phyloP scores from a whole-genome alignment of 495 filamentous ascomycete genomes.

The Podospora comata region DNA sequence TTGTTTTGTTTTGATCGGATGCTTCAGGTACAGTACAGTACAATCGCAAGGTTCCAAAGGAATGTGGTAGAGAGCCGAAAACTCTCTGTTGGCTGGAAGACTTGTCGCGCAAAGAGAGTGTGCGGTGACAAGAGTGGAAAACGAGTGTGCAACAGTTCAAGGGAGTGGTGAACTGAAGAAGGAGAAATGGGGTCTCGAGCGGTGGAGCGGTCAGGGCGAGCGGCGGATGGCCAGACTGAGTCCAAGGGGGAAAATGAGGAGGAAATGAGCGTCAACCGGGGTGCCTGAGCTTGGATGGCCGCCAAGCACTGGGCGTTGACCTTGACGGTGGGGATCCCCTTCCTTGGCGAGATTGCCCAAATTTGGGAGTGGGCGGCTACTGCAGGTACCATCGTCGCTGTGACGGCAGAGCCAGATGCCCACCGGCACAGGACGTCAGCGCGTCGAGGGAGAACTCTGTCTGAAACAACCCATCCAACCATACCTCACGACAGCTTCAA shows the following conservation, averaged over 20 bases:
- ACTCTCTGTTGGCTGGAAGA: constrained; percentile 52
- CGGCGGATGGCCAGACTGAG: constrained; percentile 12
- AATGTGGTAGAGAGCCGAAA: constrained; percentile 55
- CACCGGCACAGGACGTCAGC: background rate
- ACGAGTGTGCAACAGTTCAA: constrained; percentile 33
- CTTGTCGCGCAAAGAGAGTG: constrained; percentile 23
- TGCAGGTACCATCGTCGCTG: constrained; percentile 28
- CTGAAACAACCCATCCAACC: no score
- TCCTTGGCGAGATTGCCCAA: constrained; percentile 38
- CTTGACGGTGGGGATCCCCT: constrained; percentile 23
- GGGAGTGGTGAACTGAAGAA: constrained; percentile 29
- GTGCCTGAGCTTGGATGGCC: constrained; percentile 25
- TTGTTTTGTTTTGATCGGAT: constrained; percentile 6
- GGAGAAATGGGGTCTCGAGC: constrained; percentile 24
- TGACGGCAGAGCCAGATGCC: constrained; percentile 7
- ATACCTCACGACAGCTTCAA: no score
- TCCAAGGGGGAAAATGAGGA: constrained; percentile 33
- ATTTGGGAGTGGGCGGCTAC: constrained; percentile 18
- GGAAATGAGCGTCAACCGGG: constrained; percentile 36
- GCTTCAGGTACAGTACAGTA: background rate
- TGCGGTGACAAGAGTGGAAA: constrained; percentile 22
- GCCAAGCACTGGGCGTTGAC: constrained; percentile 19
- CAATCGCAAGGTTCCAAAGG: constrained; percentile 48
- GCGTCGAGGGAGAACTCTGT: background rate
- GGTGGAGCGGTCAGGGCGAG: constrained; percentile 27